Evolutionary conservation across 169 alveolate genomes (phyloP), one percentile per base, ranked within the genome.

Genomic region (Miamiensis avidus): DNA sequence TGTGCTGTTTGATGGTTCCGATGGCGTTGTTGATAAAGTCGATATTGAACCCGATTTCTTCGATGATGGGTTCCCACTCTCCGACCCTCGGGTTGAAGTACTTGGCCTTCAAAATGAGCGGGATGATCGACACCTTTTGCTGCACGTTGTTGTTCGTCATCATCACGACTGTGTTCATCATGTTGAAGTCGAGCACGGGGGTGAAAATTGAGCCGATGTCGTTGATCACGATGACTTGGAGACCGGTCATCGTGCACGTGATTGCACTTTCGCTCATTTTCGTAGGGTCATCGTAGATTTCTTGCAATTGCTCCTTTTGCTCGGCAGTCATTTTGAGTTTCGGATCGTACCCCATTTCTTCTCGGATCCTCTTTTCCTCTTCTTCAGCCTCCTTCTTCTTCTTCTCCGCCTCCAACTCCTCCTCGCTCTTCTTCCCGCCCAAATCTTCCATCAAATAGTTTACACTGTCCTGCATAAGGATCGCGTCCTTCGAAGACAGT

Each of bases 1-100:
- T 79, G 0, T 34, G n/a, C 20, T 79, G 29, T 49, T 33, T 34
- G 64, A 65, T 34, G 64, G 34, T 30, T 29, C 31, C 65, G 15
- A 84, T 31, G 25, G 78, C 72, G 20, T 79, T 76, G 31, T 85
- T 69, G 34, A 78, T 34, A n/a, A 72, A 69, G 25, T 85, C 89
- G 0, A 85, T 79, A 29, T 33, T 78, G 32, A 85, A 85, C 29
- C 89, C 89, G 15, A 82, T 81, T 26, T 79, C 72, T 74, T 85
- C 89, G 0, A 85, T 85, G 16, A 85, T 74, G 16, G 89, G 89
- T 74, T 85, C 89, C 89, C 89, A 85, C 11, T 64, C 34, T 25
- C 86, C 72, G 20, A 76, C 79, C 64, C 72, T 78, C 11, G 89
- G 89, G 78, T 85, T 85, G 64, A 49, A 79, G 64, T 79, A 79